Base-by-base conservation (phyloP, 129 eudicot species). In the Centaurea solstitialis region DNA sequence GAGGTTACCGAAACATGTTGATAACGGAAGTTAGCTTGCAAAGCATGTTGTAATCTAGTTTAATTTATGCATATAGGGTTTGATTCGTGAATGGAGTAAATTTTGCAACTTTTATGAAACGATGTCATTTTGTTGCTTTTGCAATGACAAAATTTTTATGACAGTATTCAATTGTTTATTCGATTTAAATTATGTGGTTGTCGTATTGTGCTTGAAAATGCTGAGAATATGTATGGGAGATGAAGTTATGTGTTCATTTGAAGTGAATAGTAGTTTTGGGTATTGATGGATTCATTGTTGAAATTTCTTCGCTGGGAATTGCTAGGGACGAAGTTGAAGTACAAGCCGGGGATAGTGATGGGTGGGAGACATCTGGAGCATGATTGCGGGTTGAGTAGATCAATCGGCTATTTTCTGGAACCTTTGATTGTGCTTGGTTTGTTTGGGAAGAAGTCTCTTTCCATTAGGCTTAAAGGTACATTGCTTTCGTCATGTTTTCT, bases 261-360 rank as follows among this genome's bases (percentile, higher is more conserved):
- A 43, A 68, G 45, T 45, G 13, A 5, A 2, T 71, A 9, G 28
- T 8, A 13, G 22, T 9, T 47, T 17, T 45, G 38, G 39, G 28
- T 64, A 12, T 35, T 33, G 17, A 76, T 77, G 41, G 23, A 17
- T 38, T 77, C 74, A 33, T 59, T 9, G 70, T 50, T 76, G 71
- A 65, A 47, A 47, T 47, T 71, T 20, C 38, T 57, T 8, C n/a
- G 9, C 26, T 73, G 37, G 26, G 11, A 81, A n/a, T 17, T 69
- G 35, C 76, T 80, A 94, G 99, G 99, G 72, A 91, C 99, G 15
- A 91, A 91, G 64, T 77, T 91, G 85, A 93, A 91, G 90, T 93
- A 92, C 90, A 95, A 95, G 80, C 99, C 98, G 0, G 99, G 99
- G 70, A 81, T 91, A 59, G 76, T 93, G 35, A 93, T 93, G 93